Conservation (phyloP, 805 yeast species). For the Ogataea dorogensis region DNA sequence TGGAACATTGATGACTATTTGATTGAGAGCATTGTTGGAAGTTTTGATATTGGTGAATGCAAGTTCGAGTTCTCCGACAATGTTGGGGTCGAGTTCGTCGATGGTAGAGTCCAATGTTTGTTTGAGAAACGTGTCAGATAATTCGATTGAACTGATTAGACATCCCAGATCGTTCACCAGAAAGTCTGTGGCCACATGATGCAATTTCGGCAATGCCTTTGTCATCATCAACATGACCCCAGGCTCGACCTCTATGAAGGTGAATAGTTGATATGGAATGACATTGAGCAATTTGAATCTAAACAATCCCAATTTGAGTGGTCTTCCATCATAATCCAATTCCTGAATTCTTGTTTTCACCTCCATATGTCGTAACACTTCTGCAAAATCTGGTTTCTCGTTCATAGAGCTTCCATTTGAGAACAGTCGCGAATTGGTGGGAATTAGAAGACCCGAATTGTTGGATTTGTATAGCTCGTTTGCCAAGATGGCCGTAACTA, state of each 20-base stretch:
- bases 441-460: conserved; percentile 19
- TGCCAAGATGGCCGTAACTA: conserved; percentile 23
- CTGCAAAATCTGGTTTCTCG: conserved; percentile 26
- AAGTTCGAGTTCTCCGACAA: conserved; percentile 20
- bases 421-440: conserved; percentile 23
- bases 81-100: conserved; percentile 1
- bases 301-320: conserved; percentile 28
- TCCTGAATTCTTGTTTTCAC: conserved; percentile 27
- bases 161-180: conserved; percentile 26
- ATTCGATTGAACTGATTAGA: conserved; percentile 16
- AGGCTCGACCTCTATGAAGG: conserved; percentile 27
- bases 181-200: conserved; percentile 20
- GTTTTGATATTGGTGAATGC: conserved; percentile 20
- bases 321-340: conserved; percentile 7
- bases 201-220: conserved; percentile 23
- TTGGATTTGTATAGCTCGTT: conserved; percentile 24
- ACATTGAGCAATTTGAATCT: conserved; percentile 29
- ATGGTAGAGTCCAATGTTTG: conserved; percentile 15
- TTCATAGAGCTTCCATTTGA: conserved; percentile 20
- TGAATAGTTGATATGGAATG: conserved; percentile 29
- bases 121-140: conserved; percentile 17
- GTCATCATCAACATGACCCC: conserved; percentile 22
- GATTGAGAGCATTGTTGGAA: conserved; percentile 20
- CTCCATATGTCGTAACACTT: conserved; percentile 22
- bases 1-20: conserved; percentile 27